Percentiles rank a stretch among this genome's conserved stretches.
Conservation (phyloP, 2,329 filamentous ascomycete species). For the Curvularia sp. region DNA sequence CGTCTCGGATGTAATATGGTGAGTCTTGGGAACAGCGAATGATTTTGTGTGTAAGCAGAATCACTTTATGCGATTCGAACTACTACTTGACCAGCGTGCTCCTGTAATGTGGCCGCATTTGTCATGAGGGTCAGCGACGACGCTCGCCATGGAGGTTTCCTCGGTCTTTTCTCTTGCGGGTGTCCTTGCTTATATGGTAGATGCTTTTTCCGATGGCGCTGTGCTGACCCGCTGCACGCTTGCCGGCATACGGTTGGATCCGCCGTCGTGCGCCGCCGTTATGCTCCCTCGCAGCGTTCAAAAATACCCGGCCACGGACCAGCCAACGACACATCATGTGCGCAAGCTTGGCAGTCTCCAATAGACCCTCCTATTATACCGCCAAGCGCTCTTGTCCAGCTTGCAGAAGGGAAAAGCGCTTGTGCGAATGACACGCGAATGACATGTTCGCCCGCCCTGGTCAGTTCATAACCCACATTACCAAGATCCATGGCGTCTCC, state of each 20-base stretch:
- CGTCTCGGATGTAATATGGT: neutral
- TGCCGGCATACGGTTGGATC: neutral
- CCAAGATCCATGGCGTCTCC: conserved; percentile 2
- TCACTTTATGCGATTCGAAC: neutral
- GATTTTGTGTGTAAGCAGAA: neutral
- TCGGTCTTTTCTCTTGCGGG: neutral
- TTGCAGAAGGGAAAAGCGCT: neutral
- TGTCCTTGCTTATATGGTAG: neutral
- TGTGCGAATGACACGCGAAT: neutral
- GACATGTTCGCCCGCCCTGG: neutral
- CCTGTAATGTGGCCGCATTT: neutral
- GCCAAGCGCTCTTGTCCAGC: neutral
- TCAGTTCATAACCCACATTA: conserved; percentile 5
- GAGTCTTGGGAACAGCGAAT: neutral
- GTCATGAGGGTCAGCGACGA: neutral
- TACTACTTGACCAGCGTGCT: neutral
- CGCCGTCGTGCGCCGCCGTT: neutral
- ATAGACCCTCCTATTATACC: neutral
- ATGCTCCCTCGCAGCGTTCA: neutral
- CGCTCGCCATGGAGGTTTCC: neutral
- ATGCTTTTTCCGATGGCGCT: neutral
- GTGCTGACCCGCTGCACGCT: neutral
- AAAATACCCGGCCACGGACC: neutral
- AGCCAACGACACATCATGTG: neutral
- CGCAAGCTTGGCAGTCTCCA: neutral